A percentile compares a stretch with the other conserved stretches of the same genome.
phyloP scores from a whole-genome alignment of 768 basidiomycete species.

The Kondoa subrosea region DNA sequence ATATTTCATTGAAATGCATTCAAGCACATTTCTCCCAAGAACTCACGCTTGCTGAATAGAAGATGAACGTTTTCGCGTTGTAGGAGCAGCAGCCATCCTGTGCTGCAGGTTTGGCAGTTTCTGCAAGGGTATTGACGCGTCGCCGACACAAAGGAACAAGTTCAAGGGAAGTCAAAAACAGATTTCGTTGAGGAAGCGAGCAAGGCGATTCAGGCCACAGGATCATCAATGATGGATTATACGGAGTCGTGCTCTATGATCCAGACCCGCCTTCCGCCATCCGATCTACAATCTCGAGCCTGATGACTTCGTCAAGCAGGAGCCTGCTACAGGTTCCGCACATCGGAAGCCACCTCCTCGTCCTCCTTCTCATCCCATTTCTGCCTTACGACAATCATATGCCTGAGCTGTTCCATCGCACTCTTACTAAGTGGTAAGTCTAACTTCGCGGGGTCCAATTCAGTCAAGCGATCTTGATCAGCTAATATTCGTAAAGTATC shows the following conservation, averaged over 20 bases:
- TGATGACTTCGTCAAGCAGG: no score
- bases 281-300: no score
- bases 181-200: no score
- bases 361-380: not conserved
- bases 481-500: not conserved
- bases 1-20: not conserved
- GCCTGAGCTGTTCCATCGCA: not conserved
- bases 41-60: conserved; percentile 8
- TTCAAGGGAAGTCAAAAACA: no score
- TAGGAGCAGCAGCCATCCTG: not conserved
- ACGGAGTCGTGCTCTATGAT: no score
- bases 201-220: no score
- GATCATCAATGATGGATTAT: no score
- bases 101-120: no score
- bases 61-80: not conserved
- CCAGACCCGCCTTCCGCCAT: no score
- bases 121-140: no score
- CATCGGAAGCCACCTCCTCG: not conserved
- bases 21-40: not conserved
- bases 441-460: not conserved
- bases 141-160: no score
- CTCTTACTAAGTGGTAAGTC: not conserved
- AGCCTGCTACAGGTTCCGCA: not conserved
- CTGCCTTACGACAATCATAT: not conserved
- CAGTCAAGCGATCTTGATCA: not conserved